phyloP scores from a whole-genome alignment of 177 flowering plant genomes.

The Vitis hybrid region DNA sequence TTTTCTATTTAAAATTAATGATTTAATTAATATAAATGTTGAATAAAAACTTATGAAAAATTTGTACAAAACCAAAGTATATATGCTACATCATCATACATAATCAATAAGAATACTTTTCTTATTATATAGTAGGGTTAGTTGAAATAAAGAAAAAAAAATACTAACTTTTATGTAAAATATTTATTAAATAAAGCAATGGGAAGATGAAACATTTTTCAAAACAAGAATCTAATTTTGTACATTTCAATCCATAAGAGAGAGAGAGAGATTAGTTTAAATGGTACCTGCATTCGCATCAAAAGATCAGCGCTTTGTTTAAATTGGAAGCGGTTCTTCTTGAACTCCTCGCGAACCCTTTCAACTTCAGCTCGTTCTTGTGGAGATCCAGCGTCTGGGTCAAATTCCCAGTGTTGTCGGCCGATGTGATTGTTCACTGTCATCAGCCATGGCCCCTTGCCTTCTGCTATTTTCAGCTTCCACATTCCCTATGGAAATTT shows the following conservation, averaged over 20 bases:
- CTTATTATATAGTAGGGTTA: too few species aligned
- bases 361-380: constrained; percentile 15
- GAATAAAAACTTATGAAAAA: too few species aligned
- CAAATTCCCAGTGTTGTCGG: constrained; percentile 17
- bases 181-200: too few species aligned
- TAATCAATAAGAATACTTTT: too few species aligned
- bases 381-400: constrained; percentile 12
- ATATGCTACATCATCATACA: too few species aligned
- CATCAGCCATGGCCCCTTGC: constrained; percentile 1
- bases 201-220: too few species aligned
- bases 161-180: too few species aligned
- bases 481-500: background rate
- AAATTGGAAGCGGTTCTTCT: constrained; percentile 4
- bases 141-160: too few species aligned
- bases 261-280: too few species aligned
- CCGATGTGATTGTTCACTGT: constrained; percentile 11
- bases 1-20: too few species aligned
- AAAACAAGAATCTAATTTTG: background rate
- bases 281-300: constrained; percentile 33
- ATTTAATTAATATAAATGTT: too few species aligned
- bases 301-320: constrained; percentile 29
- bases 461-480: constrained; percentile 19
- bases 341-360: constrained; percentile 9
- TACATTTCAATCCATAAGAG: background rate
- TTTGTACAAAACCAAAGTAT: too few species aligned